phyloP scores from a whole-genome alignment of 345 rosid species.

The Eucalyptus globulus region DNA sequence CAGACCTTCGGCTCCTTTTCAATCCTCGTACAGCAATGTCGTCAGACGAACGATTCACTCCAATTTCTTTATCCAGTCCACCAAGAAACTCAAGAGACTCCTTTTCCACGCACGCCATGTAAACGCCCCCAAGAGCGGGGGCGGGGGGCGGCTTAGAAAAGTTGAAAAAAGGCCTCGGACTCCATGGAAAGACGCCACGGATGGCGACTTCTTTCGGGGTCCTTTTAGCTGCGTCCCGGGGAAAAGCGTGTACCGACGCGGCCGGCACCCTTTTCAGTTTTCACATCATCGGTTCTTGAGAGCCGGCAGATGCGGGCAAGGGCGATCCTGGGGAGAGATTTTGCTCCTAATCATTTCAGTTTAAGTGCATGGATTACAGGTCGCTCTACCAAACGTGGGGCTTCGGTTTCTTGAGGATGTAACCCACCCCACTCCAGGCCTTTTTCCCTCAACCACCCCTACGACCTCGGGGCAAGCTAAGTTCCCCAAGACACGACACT shows the following conservation, averaged over 20 bases:
- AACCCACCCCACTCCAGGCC: not conserved
- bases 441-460: too few species aligned
- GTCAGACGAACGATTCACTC: not conserved
- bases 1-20: not conserved
- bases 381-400: not conserved
- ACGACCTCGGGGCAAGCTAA: not conserved
- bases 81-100: not conserved
- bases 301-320: not conserved
- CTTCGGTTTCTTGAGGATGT: not conserved
- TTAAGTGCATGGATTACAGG: not conserved
- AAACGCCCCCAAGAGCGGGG: not conserved
- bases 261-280: not conserved
- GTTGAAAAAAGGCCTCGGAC: not conserved
- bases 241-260: not conserved
- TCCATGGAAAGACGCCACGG: not conserved
- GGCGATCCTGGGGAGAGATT: not conserved
- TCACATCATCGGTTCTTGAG: not conserved
- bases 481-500: not conserved
- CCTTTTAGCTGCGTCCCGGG: not conserved
- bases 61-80: not conserved
- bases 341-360: not conserved
- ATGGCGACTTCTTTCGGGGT: not conserved
- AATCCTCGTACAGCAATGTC: not conserved
- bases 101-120: not conserved
- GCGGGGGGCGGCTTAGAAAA: not conserved